Evolutionary conservation across 139 green algal species (phyloP).

Genomic region (Choricystis sp.): DNA sequence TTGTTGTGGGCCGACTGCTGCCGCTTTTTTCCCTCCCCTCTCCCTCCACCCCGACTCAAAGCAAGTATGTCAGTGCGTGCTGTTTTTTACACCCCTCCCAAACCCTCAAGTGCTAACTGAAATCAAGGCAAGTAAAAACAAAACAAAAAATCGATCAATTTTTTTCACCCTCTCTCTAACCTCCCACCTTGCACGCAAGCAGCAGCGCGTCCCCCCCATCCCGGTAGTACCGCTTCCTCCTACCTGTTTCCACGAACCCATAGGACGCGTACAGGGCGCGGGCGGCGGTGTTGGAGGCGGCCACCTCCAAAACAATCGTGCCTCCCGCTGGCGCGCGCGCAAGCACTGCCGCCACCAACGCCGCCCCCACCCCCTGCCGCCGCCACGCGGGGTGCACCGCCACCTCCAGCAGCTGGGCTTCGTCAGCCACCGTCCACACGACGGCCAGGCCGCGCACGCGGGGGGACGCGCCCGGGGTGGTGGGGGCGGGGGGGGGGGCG

Average conservation of each 20-base stretch:
- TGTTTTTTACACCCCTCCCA: no score
- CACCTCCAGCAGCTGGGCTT: background rate
- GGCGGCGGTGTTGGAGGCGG: background rate
- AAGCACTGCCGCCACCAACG: background rate
- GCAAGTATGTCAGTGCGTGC: no score
- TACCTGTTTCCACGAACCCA: background rate
- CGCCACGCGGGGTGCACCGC: background rate
- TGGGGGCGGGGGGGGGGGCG: no score
- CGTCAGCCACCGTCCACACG: background rate
- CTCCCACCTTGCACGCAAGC: background rate
- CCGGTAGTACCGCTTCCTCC: background rate
- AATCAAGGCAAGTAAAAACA: no score
- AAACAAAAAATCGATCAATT: no score
- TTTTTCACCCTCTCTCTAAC: background rate
- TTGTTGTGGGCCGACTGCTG: no score
- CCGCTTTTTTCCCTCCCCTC: no score
- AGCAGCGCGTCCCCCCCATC: background rate
- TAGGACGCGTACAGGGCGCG: background rate
- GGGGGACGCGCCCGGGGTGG: background rate
- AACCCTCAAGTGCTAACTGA: no score
- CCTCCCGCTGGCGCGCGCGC: no score
- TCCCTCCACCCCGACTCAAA: no score
- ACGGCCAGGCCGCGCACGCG: background rate
- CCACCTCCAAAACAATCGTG: background rate
- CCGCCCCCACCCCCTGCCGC: no score